Conservation (phyloP, 129 eudicot genomes). For the Oenanthe sinensis region DNA sequence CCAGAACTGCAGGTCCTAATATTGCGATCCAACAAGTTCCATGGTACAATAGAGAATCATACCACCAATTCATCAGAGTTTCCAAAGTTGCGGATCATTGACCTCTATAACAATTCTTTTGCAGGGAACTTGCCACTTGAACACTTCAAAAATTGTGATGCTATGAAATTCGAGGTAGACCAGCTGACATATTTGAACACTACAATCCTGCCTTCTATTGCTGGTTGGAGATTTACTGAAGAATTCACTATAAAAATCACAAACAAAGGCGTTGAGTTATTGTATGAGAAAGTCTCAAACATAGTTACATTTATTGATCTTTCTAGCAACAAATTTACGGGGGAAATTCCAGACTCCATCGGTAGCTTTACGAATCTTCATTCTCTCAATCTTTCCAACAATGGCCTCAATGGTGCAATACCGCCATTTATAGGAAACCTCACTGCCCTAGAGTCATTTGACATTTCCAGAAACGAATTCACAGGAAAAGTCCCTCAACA, state of each 20-base stretch:
- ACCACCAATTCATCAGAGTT: neutral
- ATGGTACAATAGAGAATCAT: conserved; percentile 2
- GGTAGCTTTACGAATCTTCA: neutral
- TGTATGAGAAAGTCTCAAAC: neutral
- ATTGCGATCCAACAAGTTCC: conserved; percentile 18
- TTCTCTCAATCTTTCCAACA: conserved; percentile 23
- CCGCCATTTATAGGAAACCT: conserved; percentile 18
- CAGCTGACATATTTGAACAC: neutral
- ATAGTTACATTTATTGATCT: conserved; percentile 13
- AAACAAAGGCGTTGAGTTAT: conserved; percentile 15
- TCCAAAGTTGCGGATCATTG: conserved; percentile 21
- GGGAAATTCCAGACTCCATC: conserved; percentile 17
- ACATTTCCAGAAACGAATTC: conserved; percentile 19
- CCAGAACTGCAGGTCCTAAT: conserved; percentile 17
- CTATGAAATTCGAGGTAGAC: neutral
- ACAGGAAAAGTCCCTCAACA: conserved; percentile 28
- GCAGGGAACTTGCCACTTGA: conserved; percentile 16
- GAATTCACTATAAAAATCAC: neutral
- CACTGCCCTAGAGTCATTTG: conserved; percentile 19
- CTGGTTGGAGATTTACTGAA: neutral
- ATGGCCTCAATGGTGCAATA: conserved; percentile 21
- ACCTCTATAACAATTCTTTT: conserved; percentile 20
- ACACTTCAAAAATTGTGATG: conserved; percentile 5
- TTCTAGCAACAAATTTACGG: conserved; percentile 14
- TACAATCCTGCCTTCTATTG: neutral